Conservation (phyloP, 2,329 filamentous ascomycete genomes). For the Fusarium aywerte region DNA sequence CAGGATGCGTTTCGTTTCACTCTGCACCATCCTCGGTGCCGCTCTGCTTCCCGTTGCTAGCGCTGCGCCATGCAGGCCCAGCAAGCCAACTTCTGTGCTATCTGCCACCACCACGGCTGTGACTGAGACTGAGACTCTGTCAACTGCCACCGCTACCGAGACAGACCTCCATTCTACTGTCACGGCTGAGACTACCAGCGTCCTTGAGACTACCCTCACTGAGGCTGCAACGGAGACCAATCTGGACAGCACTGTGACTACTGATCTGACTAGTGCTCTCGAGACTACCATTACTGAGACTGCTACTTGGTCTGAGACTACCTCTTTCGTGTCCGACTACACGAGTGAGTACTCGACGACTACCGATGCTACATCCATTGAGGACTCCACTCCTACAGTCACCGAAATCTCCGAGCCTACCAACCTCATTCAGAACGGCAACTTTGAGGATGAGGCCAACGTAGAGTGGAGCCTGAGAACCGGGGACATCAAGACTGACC, state of each 20-base stretch:
- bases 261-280: not conserved
- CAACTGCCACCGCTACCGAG: not conserved
- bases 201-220: not conserved
- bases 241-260: too few relatives aligned
- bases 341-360: not conserved
- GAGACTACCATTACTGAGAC: not conserved
- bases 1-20: constrained; percentile 35
- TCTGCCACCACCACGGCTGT: not conserved
- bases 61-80: not conserved
- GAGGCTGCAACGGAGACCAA: not conserved
- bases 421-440: not conserved
- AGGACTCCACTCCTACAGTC: not conserved
- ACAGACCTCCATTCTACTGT: not conserved
- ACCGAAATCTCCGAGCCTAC: fast-evolving
- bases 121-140: not conserved
- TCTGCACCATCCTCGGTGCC: constrained; percentile 19
- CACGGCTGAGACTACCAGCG: not conserved
- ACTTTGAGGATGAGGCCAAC: not conserved
- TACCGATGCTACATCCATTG: not conserved
- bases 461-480: not conserved
- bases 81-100: not conserved
- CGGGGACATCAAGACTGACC: not conserved
- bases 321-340: not conserved
- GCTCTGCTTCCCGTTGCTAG: constrained; percentile 8
- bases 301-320: not conserved